Evolutionary conservation across 2,329 filamentous ascomycete species (phyloP).

Genomic region (Penicillium sumatraense): DNA sequence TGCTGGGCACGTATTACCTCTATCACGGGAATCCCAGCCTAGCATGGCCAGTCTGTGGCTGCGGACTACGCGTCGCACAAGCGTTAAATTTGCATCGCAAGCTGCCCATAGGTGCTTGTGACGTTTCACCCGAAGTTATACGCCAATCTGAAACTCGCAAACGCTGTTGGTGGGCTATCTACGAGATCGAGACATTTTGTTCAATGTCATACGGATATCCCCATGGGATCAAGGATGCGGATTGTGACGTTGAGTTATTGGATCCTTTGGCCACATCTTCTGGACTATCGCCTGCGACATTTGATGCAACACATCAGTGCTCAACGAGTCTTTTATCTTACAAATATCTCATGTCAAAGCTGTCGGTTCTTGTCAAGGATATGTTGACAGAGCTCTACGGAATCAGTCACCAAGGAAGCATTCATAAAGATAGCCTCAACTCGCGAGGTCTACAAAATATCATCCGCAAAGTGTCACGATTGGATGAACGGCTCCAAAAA

Average conservation of each 20-base stretch:
- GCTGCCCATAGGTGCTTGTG: background rate
- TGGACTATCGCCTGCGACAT: constrained; percentile 10
- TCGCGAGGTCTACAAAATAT: constrained; percentile 4
- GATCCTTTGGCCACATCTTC: constrained; percentile 27
- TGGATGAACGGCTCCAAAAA: constrained; percentile 10
- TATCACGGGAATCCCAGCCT: constrained; percentile 42
- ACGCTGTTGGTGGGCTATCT: constrained; percentile 48
- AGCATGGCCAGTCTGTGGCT: constrained; percentile 47
- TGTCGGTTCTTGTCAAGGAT: constrained; percentile 23
- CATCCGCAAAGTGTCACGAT: constrained; percentile 5
- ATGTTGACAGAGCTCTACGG: constrained; percentile 25
- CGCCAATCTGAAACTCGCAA: constrained; percentile 33
- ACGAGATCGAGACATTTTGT: constrained; percentile 48
- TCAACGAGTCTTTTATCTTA: constrained; percentile 25
- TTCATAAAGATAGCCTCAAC: background rate
- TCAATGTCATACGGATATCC: constrained; percentile 49
- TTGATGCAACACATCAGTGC: constrained; percentile 8
- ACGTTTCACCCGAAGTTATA: background rate
- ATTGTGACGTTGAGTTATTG: constrained; percentile 37
- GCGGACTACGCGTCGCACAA: constrained; percentile 41
- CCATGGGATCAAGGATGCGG: constrained; percentile 35
- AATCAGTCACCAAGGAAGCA: constrained; percentile 6
- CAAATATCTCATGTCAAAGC: constrained; percentile 31
- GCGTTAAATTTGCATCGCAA: constrained; percentile 39
- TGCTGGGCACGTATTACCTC: constrained; percentile 45